Percentiles rank a stretch among this genome's conserved stretches.
Conservation (phyloP, 1,139 yeast genomes). For the Magnusiomyces suaveolens region DNA sequence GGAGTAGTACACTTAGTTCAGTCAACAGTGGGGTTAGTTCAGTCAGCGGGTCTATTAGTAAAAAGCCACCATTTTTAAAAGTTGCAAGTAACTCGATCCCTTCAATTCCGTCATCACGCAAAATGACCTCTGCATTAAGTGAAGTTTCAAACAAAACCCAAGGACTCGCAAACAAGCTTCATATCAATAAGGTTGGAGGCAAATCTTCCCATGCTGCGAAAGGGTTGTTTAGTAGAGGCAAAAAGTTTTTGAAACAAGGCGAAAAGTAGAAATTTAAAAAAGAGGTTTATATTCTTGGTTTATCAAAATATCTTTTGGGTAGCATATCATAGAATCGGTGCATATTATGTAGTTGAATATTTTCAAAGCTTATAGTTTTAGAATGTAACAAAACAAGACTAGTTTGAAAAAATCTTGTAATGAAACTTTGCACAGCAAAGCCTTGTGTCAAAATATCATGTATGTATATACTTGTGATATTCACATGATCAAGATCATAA, state of each 20-base stretch:
- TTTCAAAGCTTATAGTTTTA: no score
- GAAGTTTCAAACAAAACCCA: constrained; percentile 7
- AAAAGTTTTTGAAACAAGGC: constrained; percentile 17
- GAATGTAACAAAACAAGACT: no score
- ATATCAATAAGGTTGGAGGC: constrained; percentile 30
- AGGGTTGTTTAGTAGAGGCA: constrained; percentile 31
- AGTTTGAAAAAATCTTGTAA: no score
- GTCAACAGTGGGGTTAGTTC: constrained; percentile 16
- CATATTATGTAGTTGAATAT: no score
- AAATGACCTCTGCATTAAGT: constrained; percentile 11
- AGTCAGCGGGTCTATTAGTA: constrained; percentile 5
- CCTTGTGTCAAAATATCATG: no score
- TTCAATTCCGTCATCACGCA: constrained; percentile 11
- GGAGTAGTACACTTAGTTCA: constrained; percentile 21
- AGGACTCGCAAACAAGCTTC: constrained; percentile 11
- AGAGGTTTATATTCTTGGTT: no score
- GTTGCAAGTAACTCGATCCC: constrained; percentile 18
- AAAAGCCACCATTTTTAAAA: constrained; percentile 4
- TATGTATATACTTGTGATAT: no score
- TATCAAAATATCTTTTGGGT: no score
- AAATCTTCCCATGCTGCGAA: constrained; percentile 30
- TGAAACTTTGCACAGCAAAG: no score
- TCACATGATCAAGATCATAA: no score
- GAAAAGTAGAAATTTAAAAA: background rate
- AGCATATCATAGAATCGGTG: no score